A percentile compares a stretch with the other conserved stretches of the same genome.
phyloP scores from a whole-genome alignment of 2,329 filamentous ascomycete genomes.

The Ceratocystis cacaofunesta region DNA sequence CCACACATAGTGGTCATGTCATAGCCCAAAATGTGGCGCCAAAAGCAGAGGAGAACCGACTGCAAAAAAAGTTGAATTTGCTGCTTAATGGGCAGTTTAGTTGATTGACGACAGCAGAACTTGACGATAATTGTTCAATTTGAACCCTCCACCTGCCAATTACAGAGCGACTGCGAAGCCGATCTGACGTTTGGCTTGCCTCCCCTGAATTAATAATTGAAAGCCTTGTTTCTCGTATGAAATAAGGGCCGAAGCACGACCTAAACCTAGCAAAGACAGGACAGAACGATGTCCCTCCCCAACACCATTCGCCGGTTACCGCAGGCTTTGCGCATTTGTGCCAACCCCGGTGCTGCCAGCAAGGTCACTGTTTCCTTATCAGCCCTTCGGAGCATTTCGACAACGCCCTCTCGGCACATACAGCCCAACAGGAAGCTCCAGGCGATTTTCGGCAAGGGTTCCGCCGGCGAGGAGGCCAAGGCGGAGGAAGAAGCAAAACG shows the following conservation, averaged over 20 bases:
- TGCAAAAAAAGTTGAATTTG: constrained; percentile 10
- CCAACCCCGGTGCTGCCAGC: constrained; percentile 20
- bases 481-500: constrained; percentile 19
- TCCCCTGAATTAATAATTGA: background rate
- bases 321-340: constrained; percentile 25
- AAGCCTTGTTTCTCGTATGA: too few relatives aligned
- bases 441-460: constrained; percentile 19
- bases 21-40: background rate
- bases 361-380: background rate
- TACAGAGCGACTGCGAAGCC: background rate
- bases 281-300: constrained; percentile 8
- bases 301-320: constrained; percentile 29
- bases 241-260: background rate
- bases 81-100: background rate
- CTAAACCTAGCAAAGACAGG: background rate
- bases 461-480: constrained; percentile 15
- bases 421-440: background rate
- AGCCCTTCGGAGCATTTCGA: background rate
- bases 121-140: background rate
- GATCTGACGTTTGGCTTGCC: background rate
- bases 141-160: background rate
- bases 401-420: constrained; percentile 4
- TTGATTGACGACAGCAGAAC: background rate
- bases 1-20: background rate
- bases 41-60: background rate